Conservation (phyloP, 176 grass and related monocot genomes). For the Cymbopogon citratus region DNA sequence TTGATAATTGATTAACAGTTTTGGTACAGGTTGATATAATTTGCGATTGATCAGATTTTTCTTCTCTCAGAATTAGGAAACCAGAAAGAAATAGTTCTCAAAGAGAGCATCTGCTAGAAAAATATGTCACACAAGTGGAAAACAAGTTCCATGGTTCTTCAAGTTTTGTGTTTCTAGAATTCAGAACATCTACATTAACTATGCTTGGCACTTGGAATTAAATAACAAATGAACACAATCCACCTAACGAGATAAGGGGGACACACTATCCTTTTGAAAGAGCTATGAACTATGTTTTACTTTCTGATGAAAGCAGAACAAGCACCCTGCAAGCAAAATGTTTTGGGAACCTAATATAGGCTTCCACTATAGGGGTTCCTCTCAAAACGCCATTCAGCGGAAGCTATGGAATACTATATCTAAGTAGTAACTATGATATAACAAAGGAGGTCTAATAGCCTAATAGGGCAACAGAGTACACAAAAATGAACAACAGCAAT, state of each 20-base stretch:
- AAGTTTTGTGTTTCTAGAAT: background rate
- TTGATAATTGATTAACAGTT: background rate
- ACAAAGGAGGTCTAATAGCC: background rate
- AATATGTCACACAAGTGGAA: background rate
- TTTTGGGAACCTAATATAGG: background rate
- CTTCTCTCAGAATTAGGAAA: conserved; percentile 1
- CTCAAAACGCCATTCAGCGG: background rate
- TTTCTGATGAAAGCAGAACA: no score
- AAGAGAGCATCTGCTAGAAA: background rate
- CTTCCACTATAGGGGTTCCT: background rate
- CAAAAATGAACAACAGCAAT: background rate
- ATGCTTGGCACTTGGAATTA: background rate
- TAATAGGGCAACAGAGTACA: background rate
- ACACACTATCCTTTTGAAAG: no score
- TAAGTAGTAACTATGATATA: background rate
- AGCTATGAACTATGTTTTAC: no score
- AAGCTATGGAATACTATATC: background rate
- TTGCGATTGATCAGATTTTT: conserved; percentile 3
- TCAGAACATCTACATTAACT: background rate
- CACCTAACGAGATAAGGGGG: no score
- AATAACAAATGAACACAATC: background rate
- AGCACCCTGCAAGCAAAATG: background rate
- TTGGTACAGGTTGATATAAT: background rate
- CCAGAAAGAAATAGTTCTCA: background rate
- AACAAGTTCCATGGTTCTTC: background rate